Base-by-base conservation (phyloP, 345 rosid genomes). In the Eucalyptus coolabah region DNA sequence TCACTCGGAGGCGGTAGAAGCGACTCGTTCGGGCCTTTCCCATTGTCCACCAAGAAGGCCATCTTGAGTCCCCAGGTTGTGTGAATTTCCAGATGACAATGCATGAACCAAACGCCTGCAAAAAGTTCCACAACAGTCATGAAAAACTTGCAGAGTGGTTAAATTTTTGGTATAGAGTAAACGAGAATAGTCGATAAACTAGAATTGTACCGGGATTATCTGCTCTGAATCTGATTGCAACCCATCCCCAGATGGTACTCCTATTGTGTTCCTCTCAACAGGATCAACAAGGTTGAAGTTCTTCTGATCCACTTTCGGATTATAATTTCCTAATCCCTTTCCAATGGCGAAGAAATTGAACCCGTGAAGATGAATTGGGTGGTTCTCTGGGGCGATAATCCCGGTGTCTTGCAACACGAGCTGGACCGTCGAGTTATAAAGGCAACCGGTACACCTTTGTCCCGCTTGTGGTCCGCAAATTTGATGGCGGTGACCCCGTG, bases 21-120 rank as follows among this genome's bases (percentile, higher is more conserved):
- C 63, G 63, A 56, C 63, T 56, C 13, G 63, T 24, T 56, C 63
- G 63, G 63, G 30, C 63, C 63, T 56, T 56, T 56, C 63, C 63
- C 63, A 6, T 56, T 56, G 63, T 56, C 63, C 13, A 56, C 63
- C 1, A 56, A 3, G 63, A 56, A 56, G 63, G 30, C 63, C 63
- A 56, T 56, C 63, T 56, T 56, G 63, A 56, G 63, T 56, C 63
- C 63, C 63, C 63, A 56, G 63, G 63, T 56, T 56, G 63, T 56
- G 63, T 56, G 63, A 56, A 56, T 56, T 56, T 56, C 63, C 30
- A 56, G 63, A 56, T 56, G 63, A 56, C 63, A 56, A 56, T 56
- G 63, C 63, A 56, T 56, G 91, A 98, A 97, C 99, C 99, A 98
- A 42, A 98, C 97, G 26, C 99, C 99, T 98, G 90, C 88, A 90